A percentile compares a stretch with the other conserved stretches of the same genome.
phyloP scores from a whole-genome alignment of 2,329 filamentous ascomycete species.

The Aureobasidium melanogenum region DNA sequence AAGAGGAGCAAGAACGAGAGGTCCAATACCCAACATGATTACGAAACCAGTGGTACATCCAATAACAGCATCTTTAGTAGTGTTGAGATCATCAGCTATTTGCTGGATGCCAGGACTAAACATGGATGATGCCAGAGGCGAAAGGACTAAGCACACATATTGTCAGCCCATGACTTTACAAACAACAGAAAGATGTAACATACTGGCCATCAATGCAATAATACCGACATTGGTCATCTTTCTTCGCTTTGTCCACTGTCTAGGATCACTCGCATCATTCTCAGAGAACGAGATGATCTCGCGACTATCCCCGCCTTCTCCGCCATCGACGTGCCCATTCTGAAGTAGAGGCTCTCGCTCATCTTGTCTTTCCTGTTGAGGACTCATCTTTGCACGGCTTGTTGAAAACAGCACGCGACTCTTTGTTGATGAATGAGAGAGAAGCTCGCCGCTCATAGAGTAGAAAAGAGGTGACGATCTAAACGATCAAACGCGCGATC shows the following conservation, averaged over 20 bases:
- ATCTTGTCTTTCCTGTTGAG: constrained; percentile 14
- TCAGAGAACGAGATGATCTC: constrained; percentile 26
- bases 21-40: constrained; percentile 40
- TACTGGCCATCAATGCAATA: constrained; percentile 42
- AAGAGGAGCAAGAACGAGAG: constrained; percentile 38
- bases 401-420: constrained; percentile 1
- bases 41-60: constrained; percentile 44
- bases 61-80: constrained; percentile 34
- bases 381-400: neutral
- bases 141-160: constrained; percentile 28
- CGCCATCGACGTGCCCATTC: constrained; percentile 25
- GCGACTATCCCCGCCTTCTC: constrained; percentile 26
- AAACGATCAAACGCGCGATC: neutral
- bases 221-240: constrained; percentile 43
- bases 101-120: constrained; percentile 44
- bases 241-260: constrained; percentile 35
- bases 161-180: neutral
- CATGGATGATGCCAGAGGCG: constrained; percentile 41
- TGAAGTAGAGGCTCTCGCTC: constrained; percentile 34
- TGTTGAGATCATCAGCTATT: constrained; percentile 39
- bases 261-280: constrained; percentile 35
- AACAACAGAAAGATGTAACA: constrained; percentile 7
- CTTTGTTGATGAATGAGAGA: neutral
- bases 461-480: neutral
- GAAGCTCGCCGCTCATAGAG: neutral